Evolutionary conservation across 1,284 basidiomycete species (phyloP), one percentile per base, ranked within the genome.

Genomic region (Naganishia sp.): DNA sequence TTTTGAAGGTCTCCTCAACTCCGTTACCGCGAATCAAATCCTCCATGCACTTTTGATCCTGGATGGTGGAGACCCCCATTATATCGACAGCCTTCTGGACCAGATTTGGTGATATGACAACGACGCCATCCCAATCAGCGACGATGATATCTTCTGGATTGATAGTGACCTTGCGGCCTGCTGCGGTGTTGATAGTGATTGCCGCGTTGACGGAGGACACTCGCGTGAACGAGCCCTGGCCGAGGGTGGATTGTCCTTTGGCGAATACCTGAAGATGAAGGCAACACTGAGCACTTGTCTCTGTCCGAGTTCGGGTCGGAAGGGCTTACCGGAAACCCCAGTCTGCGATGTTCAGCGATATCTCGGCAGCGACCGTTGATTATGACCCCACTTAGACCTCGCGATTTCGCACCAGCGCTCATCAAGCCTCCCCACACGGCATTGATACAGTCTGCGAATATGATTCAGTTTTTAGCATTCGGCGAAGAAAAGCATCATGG

Each of bases 51-150:
- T 81, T 83, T 25, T 82, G 87, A 77, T 97, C 94, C 7, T 90
- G 82, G 60, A 84, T 84, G 68, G 84, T 82, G 10, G 86, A 88
- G 71, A 85, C 84, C 21, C 74, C 72, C 18, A 89, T 90, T 32
- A 86, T 70, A 55, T 85, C 83, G 9, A 87, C 72, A 2, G 92
- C 90, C 69, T 86, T 77, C 18, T 81, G 80, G 13, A 86, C 82
- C 63, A 88, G 71, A 2, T 79, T 81, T 28, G 77, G 80, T 0
- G 91, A 88, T 18, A 96, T 85, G 71, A 88, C 90, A 1, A 97
- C 90, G 0, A 95, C 92, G 0, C 94, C 94, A 75, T 97, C 91
- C 65, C 88, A 84, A 75, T 98, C 94, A 17, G 87, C 93, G 18
- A 95, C 78, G 43, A 97, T 84, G 81, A 88, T 85, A 75, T 96